Conservation (phyloP, 495 filamentous ascomycete species). For the Podospora pseudoanserina region DNA sequence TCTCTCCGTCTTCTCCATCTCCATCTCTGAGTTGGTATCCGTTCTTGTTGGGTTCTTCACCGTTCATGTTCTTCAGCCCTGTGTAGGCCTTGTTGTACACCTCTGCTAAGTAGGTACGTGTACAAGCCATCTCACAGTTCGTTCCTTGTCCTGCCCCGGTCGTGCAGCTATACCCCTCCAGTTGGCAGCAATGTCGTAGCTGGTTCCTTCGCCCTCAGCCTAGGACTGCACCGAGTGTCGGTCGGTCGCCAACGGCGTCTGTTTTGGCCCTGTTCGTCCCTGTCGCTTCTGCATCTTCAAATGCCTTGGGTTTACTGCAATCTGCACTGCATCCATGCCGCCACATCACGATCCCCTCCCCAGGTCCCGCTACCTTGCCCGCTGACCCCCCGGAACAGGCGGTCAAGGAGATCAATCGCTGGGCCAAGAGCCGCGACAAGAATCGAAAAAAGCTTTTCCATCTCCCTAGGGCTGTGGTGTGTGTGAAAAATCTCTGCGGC, state of each 20-base stretch:
- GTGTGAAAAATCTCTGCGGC: conserved; percentile 4
- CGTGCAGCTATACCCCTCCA: conserved; percentile 10
- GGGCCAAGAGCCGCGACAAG: neutral
- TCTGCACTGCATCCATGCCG: neutral
- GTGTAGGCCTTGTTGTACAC: neutral
- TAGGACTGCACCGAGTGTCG: neutral
- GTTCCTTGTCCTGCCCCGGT: neutral
- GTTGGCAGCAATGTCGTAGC: conserved; percentile 2
- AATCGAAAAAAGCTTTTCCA: conserved; percentile 3
- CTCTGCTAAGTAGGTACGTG: neutral
- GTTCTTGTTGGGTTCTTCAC: neutral
- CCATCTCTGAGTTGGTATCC: neutral
- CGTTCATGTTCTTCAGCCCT: conserved; percentile 7
- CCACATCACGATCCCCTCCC: conserved; percentile 4
- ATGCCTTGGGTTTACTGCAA: too few species aligned
- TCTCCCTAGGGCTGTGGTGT: neutral
- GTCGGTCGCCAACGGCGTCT: conserved; percentile 10
- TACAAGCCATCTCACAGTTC: neutral
- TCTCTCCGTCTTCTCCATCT: neutral
- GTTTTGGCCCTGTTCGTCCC: neutral
- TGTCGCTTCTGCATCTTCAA: too few species aligned
- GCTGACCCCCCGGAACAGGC: neutral
- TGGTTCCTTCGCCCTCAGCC: neutral
- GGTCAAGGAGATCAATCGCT: conserved; percentile 5
- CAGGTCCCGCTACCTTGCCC: neutral